Evolutionary conservation across 129 eudicot species (phyloP), one percentile per base, ranked within the genome.

Genomic region (Escallonia herrerae): DNA sequence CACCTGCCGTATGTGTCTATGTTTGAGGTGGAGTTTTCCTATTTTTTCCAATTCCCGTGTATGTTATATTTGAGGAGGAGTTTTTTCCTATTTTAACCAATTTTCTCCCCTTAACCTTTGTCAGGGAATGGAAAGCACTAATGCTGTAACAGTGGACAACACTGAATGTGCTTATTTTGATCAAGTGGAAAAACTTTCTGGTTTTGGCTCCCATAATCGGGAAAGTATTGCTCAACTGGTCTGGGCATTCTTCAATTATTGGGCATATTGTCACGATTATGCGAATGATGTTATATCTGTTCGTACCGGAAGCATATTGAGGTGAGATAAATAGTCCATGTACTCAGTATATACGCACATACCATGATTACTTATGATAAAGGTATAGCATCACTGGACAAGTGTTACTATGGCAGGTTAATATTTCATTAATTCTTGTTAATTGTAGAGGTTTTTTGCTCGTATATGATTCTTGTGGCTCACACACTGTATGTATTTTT

Each of bases 191-290:
- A 85, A 79, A 66, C 95, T 91, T 53, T 45, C 43, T 42, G 86
- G 85, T 54, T 91, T 80, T 74, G 98, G 98, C 15, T 75, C 81
- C 33, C 87, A 59, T 33, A 91, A 91, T 63, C 57, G 73, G 70
- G 98, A 91, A 72, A 82, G 80, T 64, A 85, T 91, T 73, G 87
- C 89, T 58, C 81, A 83, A 40, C 52, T 91, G 71, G 83, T 91
- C 14, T 91, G 98, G 98, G 95, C 75, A 4, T 91, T 91, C 72
- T 91, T 91, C 80, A 83, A 76, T 22, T 91, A 91, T 52, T 91
- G 98, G 98, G 98, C 98, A 2, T 78, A 85, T 76, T 73, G 80
- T 74, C 98, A 91, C 76, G 95, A 91, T 74, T 91, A 91, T 76
- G 71, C 95, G 49, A 87, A 77, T 64, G 84, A 83, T 43, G 98